Base-by-base conservation (phyloP, 2,329 filamentous ascomycete genomes). In the Chaetomium olivaceum region DNA sequence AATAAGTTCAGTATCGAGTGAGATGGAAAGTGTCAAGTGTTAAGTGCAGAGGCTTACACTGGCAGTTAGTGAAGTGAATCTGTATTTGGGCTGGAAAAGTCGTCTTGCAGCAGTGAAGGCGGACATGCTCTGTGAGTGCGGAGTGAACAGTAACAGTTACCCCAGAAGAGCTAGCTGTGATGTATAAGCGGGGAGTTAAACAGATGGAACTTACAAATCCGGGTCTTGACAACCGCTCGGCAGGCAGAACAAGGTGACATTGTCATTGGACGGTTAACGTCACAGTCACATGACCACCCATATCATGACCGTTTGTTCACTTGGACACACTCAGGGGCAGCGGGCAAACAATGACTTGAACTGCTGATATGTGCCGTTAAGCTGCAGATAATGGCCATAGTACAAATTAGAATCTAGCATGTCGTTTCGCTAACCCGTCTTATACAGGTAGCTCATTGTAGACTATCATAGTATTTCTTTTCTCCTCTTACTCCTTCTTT, bases 41-140 rank as follows among this genome's bases (percentile, higher is more conserved):
- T 14, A 43, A 43, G 39, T 5, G 4, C 14, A n/a, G 16, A 14
- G 3, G 58, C 55, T 61, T 61, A 68, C 66, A 63, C 56, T 43
- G 1, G 51, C 46, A 36, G 63, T 43, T 2, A 68, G 58, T 2
- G 60, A 61, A 16, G 11, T 14, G 48, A 62, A 19, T 27, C 54
- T 43, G 16, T 43, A 36, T 14, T 12, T 46, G 4, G 59, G 52
- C 21, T 61, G 66, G 16, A 63, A 50, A 21, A 75, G 66, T 77
- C 77, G 74, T 71, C 76, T 77, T 64, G 74, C 76, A 71, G 74
- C 73, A 63, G 75, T 73, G 71, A 82, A 70, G 67, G 74, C 74
- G 78, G 80, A 81, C 81, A 83, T 84, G 69, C 52, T 62, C 25
- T 39, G 33, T 11, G 50, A 19, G 68, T 66, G 68, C 66, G 60